Conservation (phyloP, 148 eudicot genomes). For the Persicaria tinctoria region DNA sequence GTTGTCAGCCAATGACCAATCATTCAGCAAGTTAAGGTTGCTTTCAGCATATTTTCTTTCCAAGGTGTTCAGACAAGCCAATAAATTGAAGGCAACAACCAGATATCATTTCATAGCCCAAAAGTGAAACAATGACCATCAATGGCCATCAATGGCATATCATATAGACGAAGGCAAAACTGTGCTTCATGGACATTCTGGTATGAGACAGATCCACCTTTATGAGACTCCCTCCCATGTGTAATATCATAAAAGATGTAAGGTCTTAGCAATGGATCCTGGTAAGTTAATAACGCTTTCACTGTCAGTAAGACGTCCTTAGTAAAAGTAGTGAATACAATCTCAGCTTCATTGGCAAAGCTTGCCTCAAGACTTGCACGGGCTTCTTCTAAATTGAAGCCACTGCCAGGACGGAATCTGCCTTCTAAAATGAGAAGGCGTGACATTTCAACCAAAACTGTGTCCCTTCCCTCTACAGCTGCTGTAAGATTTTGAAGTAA, state of each 20-base stretch:
- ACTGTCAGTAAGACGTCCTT: slow-evolving; percentile 90
- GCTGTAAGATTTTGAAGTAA: slow-evolving; percentile 86
- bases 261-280: slow-evolving; percentile 68
- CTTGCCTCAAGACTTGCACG: slow-evolving; percentile 94
- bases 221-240: slow-evolving; percentile 88
- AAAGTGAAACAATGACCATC: no score
- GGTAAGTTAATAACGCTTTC: slow-evolving; percentile 77
- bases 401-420: slow-evolving; percentile 46
- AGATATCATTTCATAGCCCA: no score
- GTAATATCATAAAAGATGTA: slow-evolving; percentile 74
- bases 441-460: slow-evolving; percentile 79
- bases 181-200: slow-evolving; percentile 78
- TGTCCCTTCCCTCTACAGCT: slow-evolving; percentile 76
- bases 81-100: no score
- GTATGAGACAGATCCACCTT: slow-evolving; percentile 85
- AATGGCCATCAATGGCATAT: no score
- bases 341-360: slow-evolving; percentile 96
- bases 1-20: no score
- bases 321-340: slow-evolving; percentile 89
- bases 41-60: no score
- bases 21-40: no score
- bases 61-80: no score
- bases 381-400: slow-evolving; percentile 50
- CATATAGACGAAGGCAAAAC: slow-evolving; percentile 15
- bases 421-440: slow-evolving; percentile 74